phyloP scores from a whole-genome alignment of 768 basidiomycete species.

The Crucibulum laeve region DNA sequence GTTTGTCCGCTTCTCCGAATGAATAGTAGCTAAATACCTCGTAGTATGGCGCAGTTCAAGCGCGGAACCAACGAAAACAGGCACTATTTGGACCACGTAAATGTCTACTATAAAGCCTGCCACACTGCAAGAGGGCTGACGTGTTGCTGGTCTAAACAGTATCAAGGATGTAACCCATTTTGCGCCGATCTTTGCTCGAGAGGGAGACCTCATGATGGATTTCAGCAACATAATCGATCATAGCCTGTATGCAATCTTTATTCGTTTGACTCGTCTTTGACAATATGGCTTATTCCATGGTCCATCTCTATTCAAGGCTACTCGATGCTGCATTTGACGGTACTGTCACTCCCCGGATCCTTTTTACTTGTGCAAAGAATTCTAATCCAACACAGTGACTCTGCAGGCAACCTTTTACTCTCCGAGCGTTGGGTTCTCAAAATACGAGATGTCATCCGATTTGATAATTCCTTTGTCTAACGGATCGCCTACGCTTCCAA shows the following conservation, averaged over 20 bases:
- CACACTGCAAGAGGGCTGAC: background rate
- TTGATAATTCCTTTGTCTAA: conserved; percentile 57
- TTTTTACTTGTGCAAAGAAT: background rate
- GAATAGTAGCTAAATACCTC: background rate
- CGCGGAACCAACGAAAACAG: conserved; percentile 53
- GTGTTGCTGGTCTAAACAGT: conserved; percentile 13
- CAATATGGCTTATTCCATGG: background rate
- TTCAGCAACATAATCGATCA: conserved; percentile 50
- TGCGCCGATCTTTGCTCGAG: conserved; percentile 47
- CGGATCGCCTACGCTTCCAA: conserved; percentile 41
- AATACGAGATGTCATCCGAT: conserved; percentile 30
- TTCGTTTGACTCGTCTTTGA: background rate
- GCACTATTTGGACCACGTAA: conserved; percentile 61
- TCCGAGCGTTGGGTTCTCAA: background rate
- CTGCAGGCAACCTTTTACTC: background rate
- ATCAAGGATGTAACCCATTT: conserved; percentile 62
- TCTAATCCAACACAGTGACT: background rate
- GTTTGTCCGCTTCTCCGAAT: background rate
- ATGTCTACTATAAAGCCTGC: background rate
- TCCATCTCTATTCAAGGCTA: background rate
- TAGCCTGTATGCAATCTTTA: conserved; percentile 22
- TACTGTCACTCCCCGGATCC: background rate
- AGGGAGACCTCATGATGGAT: conserved; percentile 54
- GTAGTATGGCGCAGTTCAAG: conserved; percentile 66
- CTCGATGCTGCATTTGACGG: background rate